A percentile compares a stretch with the other conserved stretches of the same genome.
These are phyloP conservation scores for Hanseniaspora meyeri DNA, from an alignment of 805 yeast species.

Conservation along the genomic window DNA sequence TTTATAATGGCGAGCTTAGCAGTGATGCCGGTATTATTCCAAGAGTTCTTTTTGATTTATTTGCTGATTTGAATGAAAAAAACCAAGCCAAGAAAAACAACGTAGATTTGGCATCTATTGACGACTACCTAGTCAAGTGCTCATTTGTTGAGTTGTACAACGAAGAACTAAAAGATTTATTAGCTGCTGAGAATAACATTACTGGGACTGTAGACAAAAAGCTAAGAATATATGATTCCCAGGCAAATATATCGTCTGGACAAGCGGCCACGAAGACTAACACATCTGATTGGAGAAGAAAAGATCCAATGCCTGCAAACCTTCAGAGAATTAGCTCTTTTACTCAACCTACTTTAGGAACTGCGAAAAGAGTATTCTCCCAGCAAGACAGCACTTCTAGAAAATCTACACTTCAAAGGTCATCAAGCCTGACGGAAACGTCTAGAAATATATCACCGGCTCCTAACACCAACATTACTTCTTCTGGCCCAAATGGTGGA, in stretches of 20 bases:
- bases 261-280: constrained; percentile 13
- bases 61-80: constrained; percentile 35
- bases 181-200: constrained; percentile 27
- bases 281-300: background rate
- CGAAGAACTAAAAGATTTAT: constrained; percentile 68
- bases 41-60: constrained; percentile 43
- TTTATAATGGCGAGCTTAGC: constrained; percentile 27
- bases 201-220: constrained; percentile 32
- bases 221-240: constrained; percentile 41
- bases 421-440: background rate
- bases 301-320: background rate
- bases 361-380: background rate
- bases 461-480: background rate
- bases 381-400: background rate
- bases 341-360: background rate
- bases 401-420: background rate
- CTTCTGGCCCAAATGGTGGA: constrained; percentile 19
- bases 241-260: constrained; percentile 11
- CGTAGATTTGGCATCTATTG: constrained; percentile 15
- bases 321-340: constrained; percentile 6
- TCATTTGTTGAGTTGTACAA: constrained; percentile 79
- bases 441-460: background rate
- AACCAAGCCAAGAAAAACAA: constrained; percentile 8
- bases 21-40: constrained; percentile 57
- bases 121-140: constrained; percentile 56